Evolutionary conservation across 1,284 basidiomycete species (phyloP).

Genomic region (Ganoderma boninense): DNA sequence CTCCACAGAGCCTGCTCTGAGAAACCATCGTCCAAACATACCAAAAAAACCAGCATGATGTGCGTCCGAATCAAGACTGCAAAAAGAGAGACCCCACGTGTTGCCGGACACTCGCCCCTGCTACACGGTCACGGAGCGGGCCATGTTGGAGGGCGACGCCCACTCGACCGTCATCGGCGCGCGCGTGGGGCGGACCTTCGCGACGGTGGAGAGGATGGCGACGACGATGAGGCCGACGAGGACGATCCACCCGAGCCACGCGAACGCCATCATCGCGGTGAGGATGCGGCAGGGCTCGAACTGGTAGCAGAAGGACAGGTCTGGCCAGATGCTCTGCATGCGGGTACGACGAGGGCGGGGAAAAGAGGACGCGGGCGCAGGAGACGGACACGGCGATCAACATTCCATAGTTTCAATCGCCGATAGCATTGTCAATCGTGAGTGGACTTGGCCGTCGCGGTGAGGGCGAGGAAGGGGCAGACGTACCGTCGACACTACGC

Average conservation of each 20-base stretch:
- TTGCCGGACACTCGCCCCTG: neutral
- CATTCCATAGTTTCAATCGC: too few species aligned
- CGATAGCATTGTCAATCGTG: neutral
- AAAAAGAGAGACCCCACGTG: neutral
- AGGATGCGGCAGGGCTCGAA: conserved; percentile 66
- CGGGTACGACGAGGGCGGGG: neutral
- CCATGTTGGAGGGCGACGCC: conserved; percentile 16
- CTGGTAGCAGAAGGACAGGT: conserved; percentile 62
- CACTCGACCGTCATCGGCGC: conserved; percentile 32
- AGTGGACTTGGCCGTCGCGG: neutral
- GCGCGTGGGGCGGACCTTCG: conserved; percentile 25
- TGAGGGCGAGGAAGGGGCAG: conserved; percentile 33
- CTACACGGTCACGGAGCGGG: neutral
- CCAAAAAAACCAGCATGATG: neutral
- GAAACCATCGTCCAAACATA: neutral
- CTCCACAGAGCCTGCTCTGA: neutral
- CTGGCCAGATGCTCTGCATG: conserved; percentile 57
- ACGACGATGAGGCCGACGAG: conserved; percentile 58
- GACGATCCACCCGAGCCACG: conserved; percentile 72
- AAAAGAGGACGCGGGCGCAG: neutral
- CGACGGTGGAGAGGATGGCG: conserved; percentile 42
- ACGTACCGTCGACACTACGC: conserved; percentile 65
- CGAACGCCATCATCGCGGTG: conserved; percentile 71
- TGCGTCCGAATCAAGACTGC: neutral
- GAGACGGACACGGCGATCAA: neutral